Conservation (phyloP, 345 rosid species). For the Salix viminalis region DNA sequence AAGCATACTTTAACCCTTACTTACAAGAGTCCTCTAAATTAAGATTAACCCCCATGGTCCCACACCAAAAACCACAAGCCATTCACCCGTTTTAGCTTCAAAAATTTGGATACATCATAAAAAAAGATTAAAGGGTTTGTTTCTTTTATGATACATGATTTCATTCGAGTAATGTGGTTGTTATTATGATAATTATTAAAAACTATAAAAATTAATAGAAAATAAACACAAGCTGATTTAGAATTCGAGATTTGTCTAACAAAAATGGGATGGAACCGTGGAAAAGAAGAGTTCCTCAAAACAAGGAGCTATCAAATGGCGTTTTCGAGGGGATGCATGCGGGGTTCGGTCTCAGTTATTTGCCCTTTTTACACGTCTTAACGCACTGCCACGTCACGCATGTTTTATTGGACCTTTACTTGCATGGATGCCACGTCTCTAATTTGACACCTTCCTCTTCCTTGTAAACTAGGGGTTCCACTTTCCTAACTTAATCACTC, state of each 20-base stretch:
- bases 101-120: background rate
- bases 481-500: background rate
- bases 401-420: background rate
- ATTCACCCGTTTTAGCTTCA: background rate
- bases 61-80: background rate
- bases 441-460: background rate
- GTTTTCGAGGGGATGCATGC: background rate
- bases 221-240: no score
- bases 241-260: no score
- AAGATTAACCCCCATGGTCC: background rate
- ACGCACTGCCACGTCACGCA: background rate
- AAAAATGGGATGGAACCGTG: background rate
- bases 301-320: constrained; percentile 12
- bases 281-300: constrained; percentile 11
- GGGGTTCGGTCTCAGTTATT: background rate
- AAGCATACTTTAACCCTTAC: background rate
- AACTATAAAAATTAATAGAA: no score
- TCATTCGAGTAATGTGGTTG: fast-evolving
- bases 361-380: background rate
- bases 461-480: background rate
- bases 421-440: background rate
- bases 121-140: no score
- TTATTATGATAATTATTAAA: no score
- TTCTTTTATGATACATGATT: fast-evolving
- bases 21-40: background rate